Evolutionary conservation across 129 eudicot genomes (phyloP), one percentile per base, ranked within the genome.

Genomic region (Pulicaria dysenterica): DNA sequence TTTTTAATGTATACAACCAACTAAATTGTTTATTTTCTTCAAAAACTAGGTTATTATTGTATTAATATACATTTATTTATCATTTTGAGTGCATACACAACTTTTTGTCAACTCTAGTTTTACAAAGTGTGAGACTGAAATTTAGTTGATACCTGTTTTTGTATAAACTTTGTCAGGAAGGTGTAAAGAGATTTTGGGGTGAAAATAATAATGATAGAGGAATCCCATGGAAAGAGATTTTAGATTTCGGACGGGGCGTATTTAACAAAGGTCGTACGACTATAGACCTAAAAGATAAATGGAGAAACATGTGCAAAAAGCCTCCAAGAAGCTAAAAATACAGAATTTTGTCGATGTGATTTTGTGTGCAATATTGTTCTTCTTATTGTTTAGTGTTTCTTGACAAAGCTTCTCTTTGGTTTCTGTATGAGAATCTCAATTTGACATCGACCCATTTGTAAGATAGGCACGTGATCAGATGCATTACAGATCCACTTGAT

Each of bases 301-400:
- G 97, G 97, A 82, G 97, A 74, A 91, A 91, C 76, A 61, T 91
- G n/a, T 53, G 86, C 76, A 90, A 83, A 85, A 80, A 4, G 24
- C 76, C 19, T 16, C 44, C 2, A 77, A 77, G 71, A 77, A 69
- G 60, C 71, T 3, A 49, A 77, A 69, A 50, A 34, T 67, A 46
- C 67, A 76, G 57, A 67, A 15, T 36, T 13, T 38, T 59, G 65
- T 38, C 5, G 39, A 17, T 38, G 49, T 14, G 11, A 11, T 16
- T 58, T 10, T 16, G 37, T 50, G 63, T 62, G 55, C 36, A 48
- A 40, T 19, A 41, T 17, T 48, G 2, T 19, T 15, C 41, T 42
- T 24, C 7, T 7, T 24, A 24, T 24, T 24, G 31, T 51, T 50
- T 39, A 3, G 59, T 73, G 57, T 34, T 71, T 31, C 67, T 19